Base-by-base conservation (phyloP, 495 filamentous ascomycete genomes). In the Daldinia vernicosa region DNA sequence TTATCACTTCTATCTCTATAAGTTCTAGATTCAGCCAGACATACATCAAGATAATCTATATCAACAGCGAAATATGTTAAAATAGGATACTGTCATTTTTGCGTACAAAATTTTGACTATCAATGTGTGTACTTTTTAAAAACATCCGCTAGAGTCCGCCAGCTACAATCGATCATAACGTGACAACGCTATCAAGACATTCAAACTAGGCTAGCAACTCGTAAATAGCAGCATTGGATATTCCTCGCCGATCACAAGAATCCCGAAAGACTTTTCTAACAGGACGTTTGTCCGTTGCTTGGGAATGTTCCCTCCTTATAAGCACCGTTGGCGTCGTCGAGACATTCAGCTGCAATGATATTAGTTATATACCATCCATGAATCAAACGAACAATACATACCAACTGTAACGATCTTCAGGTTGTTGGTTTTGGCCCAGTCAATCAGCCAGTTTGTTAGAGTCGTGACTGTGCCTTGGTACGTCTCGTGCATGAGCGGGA, bases 401-500 rank as follows among this genome's bases (percentile, higher is more conserved):
- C 81, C 82, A 69, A 87, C 84, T 58, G 85, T 87, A 6, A 86
- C 84, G 11, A 87, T 66, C 76, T 82, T 79, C 27, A 87, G 60
- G 47, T 81, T 81, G 47, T 87, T 86, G 28, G 73, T 78, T 72
- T 83, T 80, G 0, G 84, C 85, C 85, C 84, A 87, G 66, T 82
- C 77, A 33, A 86, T 85, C 50, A 87, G 58, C 84, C 84, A 86
- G 28, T 80, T 84, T 19, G 82, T 84, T 12, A 87, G 65, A 3
- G 70, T 82, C 19, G 80, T 77, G 12, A 85, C 84, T 3, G 84
- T 87, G 26, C 74, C 67, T 24, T 75, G 60, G 62, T 86, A 85
- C 26, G 79, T 81, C 81, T 87, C 85, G 67, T 87, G 85, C 84
- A 87, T 87, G 37, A 87, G 77, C 9, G 83, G 79, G 65, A 87